These are phyloP conservation scores for Tarenaya hassleriana DNA, from an alignment of 345 rosid species.

Conservation along the genomic window DNA sequence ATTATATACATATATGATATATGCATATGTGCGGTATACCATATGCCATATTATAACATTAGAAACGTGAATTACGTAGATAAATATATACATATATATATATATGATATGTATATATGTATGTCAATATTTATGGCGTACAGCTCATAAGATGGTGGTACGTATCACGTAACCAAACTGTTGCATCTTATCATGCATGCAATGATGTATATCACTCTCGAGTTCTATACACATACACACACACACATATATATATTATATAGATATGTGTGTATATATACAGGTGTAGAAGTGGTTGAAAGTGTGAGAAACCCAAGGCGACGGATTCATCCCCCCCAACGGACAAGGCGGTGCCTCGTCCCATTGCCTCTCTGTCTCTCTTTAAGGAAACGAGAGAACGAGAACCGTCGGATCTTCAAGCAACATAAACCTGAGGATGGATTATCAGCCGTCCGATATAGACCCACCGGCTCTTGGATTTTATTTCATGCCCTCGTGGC, in stretches of 20 bases:
- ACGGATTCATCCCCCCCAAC: conserved; percentile 13
- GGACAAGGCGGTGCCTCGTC: conserved; percentile 17
- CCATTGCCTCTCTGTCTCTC: conserved; percentile 24
- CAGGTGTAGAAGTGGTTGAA: background rate
- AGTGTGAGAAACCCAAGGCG: conserved; percentile 13
- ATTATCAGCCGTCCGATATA: conserved; percentile 10
- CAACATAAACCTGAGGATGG: background rate
- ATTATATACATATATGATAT: conserved; percentile 12
- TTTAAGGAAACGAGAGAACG: conserved; percentile 19
- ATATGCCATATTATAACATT: too few species aligned
- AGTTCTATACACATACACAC: too few species aligned
- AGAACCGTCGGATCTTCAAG: conserved; percentile 5
- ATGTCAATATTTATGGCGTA: too few species aligned
- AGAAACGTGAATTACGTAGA: too few species aligned
- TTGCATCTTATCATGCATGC: too few species aligned
- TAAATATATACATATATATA: too few species aligned
- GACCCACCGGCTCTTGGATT: too few species aligned
- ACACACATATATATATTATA: conserved; percentile 4
- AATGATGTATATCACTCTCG: too few species aligned
- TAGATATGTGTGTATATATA: conserved; percentile 10
- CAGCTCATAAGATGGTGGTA: too few species aligned
- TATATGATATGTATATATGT: too few species aligned
- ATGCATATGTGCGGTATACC: conserved; percentile 11
- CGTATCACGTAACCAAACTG: too few species aligned
- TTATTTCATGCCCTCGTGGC: too few species aligned